phyloP scores from a whole-genome alignment of 768 basidiomycete genomes.

The Lactarius tabidus region DNA sequence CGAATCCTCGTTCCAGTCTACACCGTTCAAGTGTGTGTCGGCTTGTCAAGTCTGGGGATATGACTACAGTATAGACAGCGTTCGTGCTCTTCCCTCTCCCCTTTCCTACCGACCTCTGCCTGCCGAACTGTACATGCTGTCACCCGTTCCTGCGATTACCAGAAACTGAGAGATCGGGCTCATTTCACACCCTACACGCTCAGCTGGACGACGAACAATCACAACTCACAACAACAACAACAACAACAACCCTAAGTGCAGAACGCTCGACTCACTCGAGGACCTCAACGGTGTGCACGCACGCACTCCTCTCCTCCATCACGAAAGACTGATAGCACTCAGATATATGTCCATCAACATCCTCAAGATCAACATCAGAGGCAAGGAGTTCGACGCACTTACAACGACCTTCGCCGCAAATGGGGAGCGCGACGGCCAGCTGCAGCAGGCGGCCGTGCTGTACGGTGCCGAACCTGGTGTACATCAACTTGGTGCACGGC shows the following conservation, averaged over 20 bases:
- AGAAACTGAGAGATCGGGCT: slow-evolving; percentile 34
- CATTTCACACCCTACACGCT: slow-evolving; percentile 42
- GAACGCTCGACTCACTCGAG: slow-evolving; percentile 61
- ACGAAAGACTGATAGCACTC: not conserved
- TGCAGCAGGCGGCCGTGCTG: slow-evolving; percentile 71
- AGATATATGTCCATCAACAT: slow-evolving; percentile 66
- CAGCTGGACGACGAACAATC: slow-evolving; percentile 41
- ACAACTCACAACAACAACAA: slow-evolving; percentile 40
- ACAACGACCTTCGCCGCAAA: slow-evolving; percentile 41
- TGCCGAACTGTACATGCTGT: not conserved
- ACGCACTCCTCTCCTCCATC: not conserved
- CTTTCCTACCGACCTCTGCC: no score
- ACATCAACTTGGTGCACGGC: slow-evolving; percentile 39
- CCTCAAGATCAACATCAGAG: slow-evolving; percentile 68
- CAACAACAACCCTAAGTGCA: slow-evolving; percentile 47
- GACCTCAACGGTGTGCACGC: slow-evolving; percentile 48
- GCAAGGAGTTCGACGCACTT: slow-evolving; percentile 61
- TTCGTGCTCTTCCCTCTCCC: slow-evolving; percentile 23
- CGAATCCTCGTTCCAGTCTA: slow-evolving; percentile 49
- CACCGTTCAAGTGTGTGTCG: slow-evolving; percentile 40
- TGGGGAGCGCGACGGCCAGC: slow-evolving; percentile 57
- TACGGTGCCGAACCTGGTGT: slow-evolving; percentile 52
- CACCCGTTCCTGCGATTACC: slow-evolving; percentile 32
- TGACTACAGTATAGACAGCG: slow-evolving; percentile 35
- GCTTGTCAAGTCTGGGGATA: slow-evolving; percentile 40